Percentiles rank a stretch among this genome's conserved stretches.
phyloP scores from a whole-genome alignment of 805 yeast genomes.

The Hanseniaspora taiwanica region DNA sequence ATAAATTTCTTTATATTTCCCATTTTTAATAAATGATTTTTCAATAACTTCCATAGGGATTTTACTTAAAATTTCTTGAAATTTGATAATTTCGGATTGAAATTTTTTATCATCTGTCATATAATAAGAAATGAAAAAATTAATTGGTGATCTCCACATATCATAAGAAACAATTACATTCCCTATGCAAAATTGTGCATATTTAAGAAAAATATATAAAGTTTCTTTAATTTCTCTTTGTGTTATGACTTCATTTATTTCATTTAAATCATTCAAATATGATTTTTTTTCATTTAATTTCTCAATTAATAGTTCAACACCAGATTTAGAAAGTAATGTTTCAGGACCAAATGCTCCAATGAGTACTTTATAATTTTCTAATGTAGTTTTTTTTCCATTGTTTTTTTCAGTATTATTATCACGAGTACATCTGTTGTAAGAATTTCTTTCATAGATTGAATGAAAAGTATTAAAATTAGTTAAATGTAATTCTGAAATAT shows the following conservation, averaged over 20 bases:
- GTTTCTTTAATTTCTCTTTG: constrained; percentile 14
- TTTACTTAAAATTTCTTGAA: not conserved
- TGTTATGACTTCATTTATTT: too few relatives aligned
- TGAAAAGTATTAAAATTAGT: constrained; percentile 12
- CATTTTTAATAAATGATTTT: not conserved
- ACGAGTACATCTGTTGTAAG: constrained; percentile 16
- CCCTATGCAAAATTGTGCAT: constrained; percentile 17
- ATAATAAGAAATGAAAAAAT: not conserved
- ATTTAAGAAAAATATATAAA: constrained; percentile 17
- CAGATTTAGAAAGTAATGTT: too few relatives aligned
- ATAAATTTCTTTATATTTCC: not conserved
- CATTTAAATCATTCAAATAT: too few relatives aligned
- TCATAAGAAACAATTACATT: constrained; percentile 11
- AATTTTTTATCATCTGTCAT: not conserved
- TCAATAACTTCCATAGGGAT: not conserved
- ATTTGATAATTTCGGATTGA: not conserved
- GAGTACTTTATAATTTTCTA: too few relatives aligned
- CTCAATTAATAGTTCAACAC: too few relatives aligned
- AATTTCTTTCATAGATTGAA: constrained; percentile 19
- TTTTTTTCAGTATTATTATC: too few relatives aligned
- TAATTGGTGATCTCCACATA: constrained; percentile 6
- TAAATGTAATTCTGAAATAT: constrained; percentile 13
- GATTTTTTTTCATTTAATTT: too few relatives aligned
- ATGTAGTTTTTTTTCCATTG: too few relatives aligned
- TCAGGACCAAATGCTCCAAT: too few relatives aligned